phyloP scores from a whole-genome alignment of 1,284 basidiomycete genomes.

The Leccinum fuscescens region DNA sequence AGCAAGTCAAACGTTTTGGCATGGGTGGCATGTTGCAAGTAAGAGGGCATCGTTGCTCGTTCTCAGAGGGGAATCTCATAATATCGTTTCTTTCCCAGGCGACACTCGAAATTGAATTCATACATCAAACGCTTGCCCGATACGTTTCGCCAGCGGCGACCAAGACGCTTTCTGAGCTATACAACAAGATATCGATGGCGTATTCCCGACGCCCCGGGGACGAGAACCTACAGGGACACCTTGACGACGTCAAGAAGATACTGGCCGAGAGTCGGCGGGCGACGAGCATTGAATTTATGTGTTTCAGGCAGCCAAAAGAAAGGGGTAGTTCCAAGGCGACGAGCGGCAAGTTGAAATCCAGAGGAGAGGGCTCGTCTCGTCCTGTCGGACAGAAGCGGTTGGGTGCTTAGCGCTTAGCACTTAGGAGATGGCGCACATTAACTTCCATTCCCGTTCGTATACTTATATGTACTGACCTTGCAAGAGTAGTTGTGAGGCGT shows the following conservation, averaged over 20 bases:
- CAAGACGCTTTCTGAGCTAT: slow-evolving; percentile 83
- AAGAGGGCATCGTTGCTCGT: slow-evolving; percentile 33
- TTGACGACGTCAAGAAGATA: slow-evolving; percentile 90
- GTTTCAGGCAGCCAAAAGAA: slow-evolving; percentile 72
- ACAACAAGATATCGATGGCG: slow-evolving; percentile 91
- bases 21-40: slow-evolving; percentile 98
- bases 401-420: neutral
- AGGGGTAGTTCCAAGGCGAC: slow-evolving; percentile 22
- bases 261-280: slow-evolving; percentile 84
- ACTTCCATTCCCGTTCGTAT: neutral
- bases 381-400: slow-evolving; percentile 24
- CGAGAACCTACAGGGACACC: slow-evolving; percentile 81
- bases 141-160: slow-evolving; percentile 84
- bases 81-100: slow-evolving; percentile 51
- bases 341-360: slow-evolving; percentile 19
- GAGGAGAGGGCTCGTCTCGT: slow-evolving; percentile 21
- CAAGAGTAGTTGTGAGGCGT: neutral
- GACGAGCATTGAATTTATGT: slow-evolving; percentile 94
- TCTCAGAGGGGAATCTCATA: neutral
- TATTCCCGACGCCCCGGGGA: slow-evolving; percentile 80
- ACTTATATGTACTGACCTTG: neutral
- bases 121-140: slow-evolving; percentile 91
- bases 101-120: slow-evolving; percentile 97
- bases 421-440: neutral
- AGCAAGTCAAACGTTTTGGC: slow-evolving; percentile 84